A percentile compares a stretch with the other conserved stretches of the same genome.
phyloP scores from a whole-genome alignment of 345 rosid genomes.

The Citrus trifoliata region DNA sequence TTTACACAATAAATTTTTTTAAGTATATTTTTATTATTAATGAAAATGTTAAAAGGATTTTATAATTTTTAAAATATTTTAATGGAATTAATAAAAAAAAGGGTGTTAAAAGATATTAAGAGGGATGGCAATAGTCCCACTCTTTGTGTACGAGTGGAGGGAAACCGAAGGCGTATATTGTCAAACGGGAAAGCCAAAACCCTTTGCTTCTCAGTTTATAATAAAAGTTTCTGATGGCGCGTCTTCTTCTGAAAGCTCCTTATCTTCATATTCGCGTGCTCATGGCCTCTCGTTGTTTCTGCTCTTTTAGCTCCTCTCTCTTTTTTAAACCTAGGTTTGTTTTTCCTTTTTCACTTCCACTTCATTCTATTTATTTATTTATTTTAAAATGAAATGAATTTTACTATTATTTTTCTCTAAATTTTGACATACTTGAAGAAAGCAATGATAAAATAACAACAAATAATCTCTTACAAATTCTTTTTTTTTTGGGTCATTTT shows the following conservation, averaged over 20 bases:
- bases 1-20: too few species aligned
- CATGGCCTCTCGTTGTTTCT: conserved; percentile 47
- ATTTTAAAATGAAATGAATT: too few species aligned
- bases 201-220: neutral
- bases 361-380: neutral
- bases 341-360: neutral
- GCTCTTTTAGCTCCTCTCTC: conserved; percentile 29
- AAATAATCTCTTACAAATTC: too few species aligned
- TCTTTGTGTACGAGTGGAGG: neutral
- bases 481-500: neutral
- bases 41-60: too few species aligned
- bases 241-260: conserved; percentile 36
- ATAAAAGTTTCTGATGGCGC: conserved; percentile 15
- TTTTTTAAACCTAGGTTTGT: conserved; percentile 47
- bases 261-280: conserved; percentile 35
- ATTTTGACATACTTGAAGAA: too few species aligned
- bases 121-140: too few species aligned
- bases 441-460: too few species aligned
- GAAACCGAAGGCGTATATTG: neutral
- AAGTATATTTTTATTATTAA: too few species aligned
- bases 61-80: too few species aligned
- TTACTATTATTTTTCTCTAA: too few species aligned
- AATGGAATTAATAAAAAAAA: too few species aligned
- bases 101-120: too few species aligned
- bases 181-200: neutral